A percentile compares a stretch with the other conserved stretches of the same genome.
Conservation (phyloP, 2,329 filamentous ascomycete genomes). For the Venturia effusa region DNA sequence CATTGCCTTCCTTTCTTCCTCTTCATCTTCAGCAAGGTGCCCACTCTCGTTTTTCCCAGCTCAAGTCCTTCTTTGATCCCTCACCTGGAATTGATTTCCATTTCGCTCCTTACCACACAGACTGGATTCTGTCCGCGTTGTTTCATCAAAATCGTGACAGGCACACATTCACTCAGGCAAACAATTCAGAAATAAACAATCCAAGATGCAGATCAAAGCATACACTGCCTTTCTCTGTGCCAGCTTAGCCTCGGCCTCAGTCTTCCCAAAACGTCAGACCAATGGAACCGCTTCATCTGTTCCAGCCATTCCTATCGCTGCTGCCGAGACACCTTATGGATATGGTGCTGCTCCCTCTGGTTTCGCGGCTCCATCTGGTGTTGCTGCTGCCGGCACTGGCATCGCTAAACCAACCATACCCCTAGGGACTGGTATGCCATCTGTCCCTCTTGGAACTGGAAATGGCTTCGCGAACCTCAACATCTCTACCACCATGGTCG, state of each 20-base stretch:
- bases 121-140: constrained; percentile 1
- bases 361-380: neutral
- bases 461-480: neutral
- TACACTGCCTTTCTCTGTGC: neutral
- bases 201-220: constrained; percentile 1
- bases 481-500: neutral
- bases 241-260: neutral
- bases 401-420: neutral
- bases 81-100: constrained; percentile 1
- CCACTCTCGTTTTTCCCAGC: neutral
- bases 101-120: constrained; percentile 1
- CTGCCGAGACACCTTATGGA: neutral
- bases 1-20: neutral
- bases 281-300: neutral
- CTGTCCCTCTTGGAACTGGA: neutral
- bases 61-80: neutral
- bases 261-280: neutral
- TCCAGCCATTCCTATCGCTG: neutral
- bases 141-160: neutral
- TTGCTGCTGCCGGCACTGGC: neutral
- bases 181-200: neutral
- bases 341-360: neutral
- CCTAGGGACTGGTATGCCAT: neutral
- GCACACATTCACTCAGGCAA: neutral
- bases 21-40: constrained; percentile 1